These are phyloP conservation scores for Xylariaceae sp. DNA, from an alignment of 2,329 filamentous ascomycete species.

Conservation along the genomic window DNA sequence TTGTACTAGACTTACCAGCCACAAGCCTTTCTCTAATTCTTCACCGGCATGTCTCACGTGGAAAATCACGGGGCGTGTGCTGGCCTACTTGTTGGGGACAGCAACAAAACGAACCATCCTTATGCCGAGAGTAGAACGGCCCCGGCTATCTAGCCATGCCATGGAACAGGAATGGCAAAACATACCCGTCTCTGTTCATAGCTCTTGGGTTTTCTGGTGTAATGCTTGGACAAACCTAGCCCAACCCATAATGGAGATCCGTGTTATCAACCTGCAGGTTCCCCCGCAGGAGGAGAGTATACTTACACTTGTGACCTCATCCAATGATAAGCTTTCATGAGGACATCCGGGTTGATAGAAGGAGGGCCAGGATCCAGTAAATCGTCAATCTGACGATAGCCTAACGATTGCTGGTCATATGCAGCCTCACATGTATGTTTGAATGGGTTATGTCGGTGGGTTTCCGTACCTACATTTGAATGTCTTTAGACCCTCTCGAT, in stretches of 20 bases:
- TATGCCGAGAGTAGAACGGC: slow-evolving; percentile 16
- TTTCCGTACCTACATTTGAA: background rate
- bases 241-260: slow-evolving; percentile 12
- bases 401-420: background rate
- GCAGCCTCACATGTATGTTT: background rate
- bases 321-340: slow-evolving; percentile 7
- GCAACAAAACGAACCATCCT: slow-evolving; percentile 15
- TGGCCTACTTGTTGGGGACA: slow-evolving; percentile 10
- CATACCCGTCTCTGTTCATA: slow-evolving; percentile 6
- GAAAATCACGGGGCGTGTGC: slow-evolving; percentile 15
- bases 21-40: background rate
- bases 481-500: background rate
- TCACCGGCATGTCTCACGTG: slow-evolving; percentile 7
- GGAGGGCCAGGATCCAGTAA: slow-evolving; percentile 7
- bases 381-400: slow-evolving; percentile 7
- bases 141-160: slow-evolving; percentile 21
- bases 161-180: slow-evolving; percentile 22
- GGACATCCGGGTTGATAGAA: slow-evolving; percentile 3
- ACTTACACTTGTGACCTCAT: slow-evolving; percentile 10
- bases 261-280: slow-evolving; percentile 22
- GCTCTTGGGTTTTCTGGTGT: slow-evolving; percentile 7
- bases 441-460: background rate
- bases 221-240: slow-evolving; percentile 11
- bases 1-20: background rate
- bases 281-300: slow-evolving; percentile 6